These are phyloP conservation scores for Trametes punicea DNA, from an alignment of 768 basidiomycete species.

Conservation along the genomic window DNA sequence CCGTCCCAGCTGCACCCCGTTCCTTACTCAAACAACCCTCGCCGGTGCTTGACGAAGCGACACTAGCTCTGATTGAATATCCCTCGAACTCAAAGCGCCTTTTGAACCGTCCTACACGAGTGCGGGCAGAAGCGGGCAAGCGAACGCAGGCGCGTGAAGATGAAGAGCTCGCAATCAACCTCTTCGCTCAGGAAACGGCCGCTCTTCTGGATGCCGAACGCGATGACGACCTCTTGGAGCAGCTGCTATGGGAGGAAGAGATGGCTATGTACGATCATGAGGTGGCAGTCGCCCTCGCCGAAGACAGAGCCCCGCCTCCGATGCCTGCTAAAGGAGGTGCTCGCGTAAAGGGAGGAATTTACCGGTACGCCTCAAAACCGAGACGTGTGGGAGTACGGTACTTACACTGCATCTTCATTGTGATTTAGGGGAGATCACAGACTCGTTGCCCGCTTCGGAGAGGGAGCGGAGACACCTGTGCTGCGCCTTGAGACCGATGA, in stretches of 20 bases:
- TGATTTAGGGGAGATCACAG: background rate
- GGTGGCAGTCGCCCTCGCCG: conserved; percentile 22
- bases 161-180: conserved; percentile 22
- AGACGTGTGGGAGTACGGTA: no score
- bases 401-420: no score
- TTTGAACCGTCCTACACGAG: no score
- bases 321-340: background rate
- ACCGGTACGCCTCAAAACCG: no score
- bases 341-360: background rate
- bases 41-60: background rate
- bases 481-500: background rate
- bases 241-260: conserved; percentile 21
- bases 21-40: background rate
- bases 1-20: background rate
- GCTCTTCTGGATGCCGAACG: conserved; percentile 1
- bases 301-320: conserved; percentile 21
- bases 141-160: conserved; percentile 5
- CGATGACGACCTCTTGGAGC: conserved; percentile 15
- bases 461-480: background rate
- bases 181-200: conserved; percentile 26
- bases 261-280: conserved; percentile 21
- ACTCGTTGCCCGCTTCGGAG: background rate
- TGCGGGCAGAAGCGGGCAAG: no score
- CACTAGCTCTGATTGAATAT: background rate
- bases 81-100: no score